A percentile compares a stretch with the other conserved stretches of the same genome.
These are phyloP conservation scores for Pelargonium cotyledonis DNA, from an alignment of 441 rosid species.

Conservation along the genomic window DNA sequence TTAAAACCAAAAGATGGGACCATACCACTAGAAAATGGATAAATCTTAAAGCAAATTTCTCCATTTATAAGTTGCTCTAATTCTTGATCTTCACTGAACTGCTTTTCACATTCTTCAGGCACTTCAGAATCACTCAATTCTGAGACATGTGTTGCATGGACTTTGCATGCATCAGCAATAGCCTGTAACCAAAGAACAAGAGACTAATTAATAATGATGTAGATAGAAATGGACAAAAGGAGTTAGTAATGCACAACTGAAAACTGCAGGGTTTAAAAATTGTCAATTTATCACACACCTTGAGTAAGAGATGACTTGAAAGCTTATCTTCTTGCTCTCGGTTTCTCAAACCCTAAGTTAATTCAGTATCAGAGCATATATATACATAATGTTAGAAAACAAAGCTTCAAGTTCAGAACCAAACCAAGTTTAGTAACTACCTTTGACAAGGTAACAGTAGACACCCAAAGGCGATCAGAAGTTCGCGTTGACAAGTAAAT, in stretches of 20 bases:
- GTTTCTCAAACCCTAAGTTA: conserved; percentile 52
- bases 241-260: not conserved
- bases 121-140: conserved; percentile 58
- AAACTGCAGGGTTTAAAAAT: not conserved
- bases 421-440: conserved; percentile 25
- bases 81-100: conserved; percentile 65
- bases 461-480: conserved; percentile 46
- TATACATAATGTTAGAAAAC: conserved; percentile 3
- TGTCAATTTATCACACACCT: conserved; percentile 38
- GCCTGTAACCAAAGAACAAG: conserved; percentile 45
- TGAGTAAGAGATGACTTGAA: conserved; percentile 61
- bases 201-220: conserved; percentile 9
- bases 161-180: conserved; percentile 72
- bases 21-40: conserved; percentile 68
- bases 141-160: conserved; percentile 39
- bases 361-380: conserved; percentile 10
- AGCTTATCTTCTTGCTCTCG: conserved; percentile 78
- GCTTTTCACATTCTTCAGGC: conserved; percentile 41
- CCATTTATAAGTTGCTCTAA: conserved; percentile 66
- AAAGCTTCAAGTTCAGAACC: not conserved
- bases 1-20: conserved; percentile 23
- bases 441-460: conserved; percentile 69
- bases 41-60: conserved; percentile 61
- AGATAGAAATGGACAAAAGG: not conserved
- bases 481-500: conserved; percentile 72